Base-by-base conservation (phyloP, 208 protist species). In the Acanthamoeba castellanii region DNA sequence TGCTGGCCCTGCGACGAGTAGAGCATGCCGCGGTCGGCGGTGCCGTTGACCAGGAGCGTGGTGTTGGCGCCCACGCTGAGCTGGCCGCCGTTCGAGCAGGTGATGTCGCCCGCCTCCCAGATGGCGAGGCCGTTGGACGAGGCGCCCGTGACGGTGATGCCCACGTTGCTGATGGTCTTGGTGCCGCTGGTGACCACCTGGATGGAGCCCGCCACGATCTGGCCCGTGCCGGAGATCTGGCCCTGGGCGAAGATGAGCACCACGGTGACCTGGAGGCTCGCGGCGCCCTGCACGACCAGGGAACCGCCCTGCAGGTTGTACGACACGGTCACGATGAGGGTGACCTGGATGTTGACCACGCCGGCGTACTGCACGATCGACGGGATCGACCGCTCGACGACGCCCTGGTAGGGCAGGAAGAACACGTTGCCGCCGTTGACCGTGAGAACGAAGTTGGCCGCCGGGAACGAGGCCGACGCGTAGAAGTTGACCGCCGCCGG, bases 341-440 rank as follows among this genome's bases (percentile, higher is more conserved):
- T 93, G 64, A 93, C 5, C 61, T 72, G 88, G 30, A 93, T 45
- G 52, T 78, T 93, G 64, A 93, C 88, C n/a, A 37, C 4, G 57
- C 88, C 88, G 42, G n/a, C 61, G 70, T 32, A 37, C 47, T 93
- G 88, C 42, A 72, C 66, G 70, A 93, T 59, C 32, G 37, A 18
- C 32, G 61, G 70, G 50, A 93, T 55, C 42, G 37, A 52, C 4
- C 70, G 88, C 45, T 81, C 20, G 61, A 32, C 42, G 70, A 57
- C 42, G 66, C 64, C 57, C 42, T 22, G 13, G 64, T 76, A 57
- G 45, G 61, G 66, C 30, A 45, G 1, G 55, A 93, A 93, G 64
- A 64, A 82, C 37, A 93, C 64, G 52, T 57, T 93, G 88, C 88
- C 88, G n/a, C 70, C 88, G 66, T 78, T 81, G 47, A 93, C 88